Conservation (phyloP, 371 early-diverging fungal genomes). For the Batkoa obscura region DNA sequence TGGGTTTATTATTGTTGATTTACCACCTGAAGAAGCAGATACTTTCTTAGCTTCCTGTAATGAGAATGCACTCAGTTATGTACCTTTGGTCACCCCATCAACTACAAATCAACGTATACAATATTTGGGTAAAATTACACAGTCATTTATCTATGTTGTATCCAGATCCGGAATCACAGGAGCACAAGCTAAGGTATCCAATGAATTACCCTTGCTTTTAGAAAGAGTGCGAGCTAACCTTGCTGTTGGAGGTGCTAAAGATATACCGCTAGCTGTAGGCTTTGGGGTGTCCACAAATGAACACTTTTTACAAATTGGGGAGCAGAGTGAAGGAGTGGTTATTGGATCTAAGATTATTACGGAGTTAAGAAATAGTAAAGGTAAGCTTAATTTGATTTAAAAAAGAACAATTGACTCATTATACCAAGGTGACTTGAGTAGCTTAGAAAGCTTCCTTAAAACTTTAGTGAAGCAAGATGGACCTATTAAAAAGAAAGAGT, state of each 20-base stretch:
- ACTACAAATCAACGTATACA: slow-evolving; percentile 70
- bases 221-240: slow-evolving; percentile 33
- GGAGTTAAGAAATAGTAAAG: not conserved
- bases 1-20: slow-evolving; percentile 93
- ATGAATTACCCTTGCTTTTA: slow-evolving; percentile 50
- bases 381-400: no score
- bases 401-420: no score
- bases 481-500: not conserved
- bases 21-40: slow-evolving; percentile 90
- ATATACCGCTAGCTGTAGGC: slow-evolving; percentile 81
- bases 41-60: slow-evolving; percentile 55
- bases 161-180: slow-evolving; percentile 90
- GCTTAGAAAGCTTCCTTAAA: no score
- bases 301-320: slow-evolving; percentile 67
- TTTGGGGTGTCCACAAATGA: slow-evolving; percentile 84
- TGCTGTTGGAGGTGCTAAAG: slow-evolving; percentile 18
- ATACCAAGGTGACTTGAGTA: no score
- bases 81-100: slow-evolving; percentile 88
- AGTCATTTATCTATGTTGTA: slow-evolving; percentile 88
- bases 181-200: slow-evolving; percentile 32
- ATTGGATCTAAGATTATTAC: slow-evolving; percentile 76
- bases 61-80: slow-evolving; percentile 57
- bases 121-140: slow-evolving; percentile 54
- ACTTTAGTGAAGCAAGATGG: not conserved
- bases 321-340: slow-evolving; percentile 84